These are phyloP conservation scores for Stentor roeselii DNA, from an alignment of 73 alveolate genomes.

Conservation along the genomic window DNA sequence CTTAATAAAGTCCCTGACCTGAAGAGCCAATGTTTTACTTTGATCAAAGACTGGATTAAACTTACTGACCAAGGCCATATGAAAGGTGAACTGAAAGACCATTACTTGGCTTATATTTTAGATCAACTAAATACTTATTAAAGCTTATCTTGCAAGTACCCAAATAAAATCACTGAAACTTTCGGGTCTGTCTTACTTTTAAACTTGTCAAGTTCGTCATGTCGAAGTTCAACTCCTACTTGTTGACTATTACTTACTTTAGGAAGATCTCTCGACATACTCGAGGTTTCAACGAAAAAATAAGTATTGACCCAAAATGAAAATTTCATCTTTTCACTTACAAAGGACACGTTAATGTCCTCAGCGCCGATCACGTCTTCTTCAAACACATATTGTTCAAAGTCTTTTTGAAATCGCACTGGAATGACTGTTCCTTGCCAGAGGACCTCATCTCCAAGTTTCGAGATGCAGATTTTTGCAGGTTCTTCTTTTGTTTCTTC, in stretches of 20 bases:
- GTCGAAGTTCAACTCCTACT: neutral
- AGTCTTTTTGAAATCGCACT: neutral
- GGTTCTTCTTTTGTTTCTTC: no score
- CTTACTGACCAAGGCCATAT: neutral
- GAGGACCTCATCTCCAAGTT: neutral
- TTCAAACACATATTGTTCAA: neutral
- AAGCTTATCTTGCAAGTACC: neutral
- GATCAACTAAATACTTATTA: neutral
- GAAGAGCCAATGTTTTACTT: neutral
- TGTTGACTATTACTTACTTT: neutral
- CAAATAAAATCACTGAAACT: neutral
- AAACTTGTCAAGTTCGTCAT: constrained; percentile 12
- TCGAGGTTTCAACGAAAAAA: neutral
- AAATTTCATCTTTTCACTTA: constrained; percentile 14
- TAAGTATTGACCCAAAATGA: constrained; percentile 23
- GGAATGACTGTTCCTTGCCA: neutral
- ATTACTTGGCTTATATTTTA: neutral
- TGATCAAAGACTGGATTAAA: constrained; percentile 1
- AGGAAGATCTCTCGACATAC: neutral
- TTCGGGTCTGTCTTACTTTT: neutral
- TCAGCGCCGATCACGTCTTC: neutral
- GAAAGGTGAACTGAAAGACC: constrained; percentile 9
- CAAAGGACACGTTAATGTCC: neutral
- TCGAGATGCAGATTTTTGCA: neutral
- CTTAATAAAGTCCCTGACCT: neutral